Percentiles rank a stretch among this genome's conserved stretches.
These are phyloP conservation scores for Bipolaris cookei DNA, from an alignment of 2,329 filamentous ascomycete genomes.

Conservation along the genomic window DNA sequence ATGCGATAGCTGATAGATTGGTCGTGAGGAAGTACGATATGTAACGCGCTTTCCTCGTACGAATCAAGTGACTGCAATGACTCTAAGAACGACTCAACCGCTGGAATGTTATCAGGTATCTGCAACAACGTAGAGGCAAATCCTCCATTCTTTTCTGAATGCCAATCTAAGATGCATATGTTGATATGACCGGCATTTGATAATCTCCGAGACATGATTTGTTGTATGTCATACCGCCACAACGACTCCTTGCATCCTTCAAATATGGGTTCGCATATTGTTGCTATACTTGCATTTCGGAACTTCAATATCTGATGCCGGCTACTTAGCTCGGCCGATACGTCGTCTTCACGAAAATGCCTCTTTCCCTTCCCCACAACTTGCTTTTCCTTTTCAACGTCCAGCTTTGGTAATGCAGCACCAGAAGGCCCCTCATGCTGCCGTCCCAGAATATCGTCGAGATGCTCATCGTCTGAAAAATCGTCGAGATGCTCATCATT, in stretches of 20 bases:
- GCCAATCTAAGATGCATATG: background rate
- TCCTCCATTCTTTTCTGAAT: no score
- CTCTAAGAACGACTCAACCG: no score
- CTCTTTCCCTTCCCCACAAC: background rate
- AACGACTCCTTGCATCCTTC: background rate
- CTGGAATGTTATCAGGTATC: no score
- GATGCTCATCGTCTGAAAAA: background rate
- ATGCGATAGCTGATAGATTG: no score
- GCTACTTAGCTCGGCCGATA: background rate
- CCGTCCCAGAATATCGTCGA: background rate
- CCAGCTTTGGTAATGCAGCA: background rate
- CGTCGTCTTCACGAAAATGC: background rate
- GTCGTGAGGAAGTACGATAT: no score
- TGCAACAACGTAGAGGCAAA: no score
- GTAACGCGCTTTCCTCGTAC: no score
- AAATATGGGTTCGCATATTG: background rate
- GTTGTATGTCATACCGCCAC: background rate
- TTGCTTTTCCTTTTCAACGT: background rate
- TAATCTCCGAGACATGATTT: background rate
- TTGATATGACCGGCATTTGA: background rate
- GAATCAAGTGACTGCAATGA: no score
- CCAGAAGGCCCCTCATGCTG: background rate
- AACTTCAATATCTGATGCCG: background rate
- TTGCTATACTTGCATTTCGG: background rate
- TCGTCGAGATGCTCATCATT: background rate